Percentiles rank a stretch among this genome's conserved stretches.
Conservation (phyloP, 106 monocot genomes). For the Dioscorea zingiberensis region DNA sequence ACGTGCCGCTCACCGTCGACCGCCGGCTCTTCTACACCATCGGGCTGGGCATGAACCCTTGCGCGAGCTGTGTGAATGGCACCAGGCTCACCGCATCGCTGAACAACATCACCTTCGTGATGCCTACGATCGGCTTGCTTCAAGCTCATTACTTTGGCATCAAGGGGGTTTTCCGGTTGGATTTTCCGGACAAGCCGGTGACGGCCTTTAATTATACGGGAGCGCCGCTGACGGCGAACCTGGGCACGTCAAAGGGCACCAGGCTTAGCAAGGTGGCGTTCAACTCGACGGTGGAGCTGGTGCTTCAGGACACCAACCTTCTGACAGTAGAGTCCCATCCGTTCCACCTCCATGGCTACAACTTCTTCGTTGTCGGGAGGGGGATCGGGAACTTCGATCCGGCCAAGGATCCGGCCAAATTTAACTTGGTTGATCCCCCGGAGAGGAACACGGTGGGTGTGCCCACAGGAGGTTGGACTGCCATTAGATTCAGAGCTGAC, state of each 20-base stretch:
- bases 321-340: conserved; percentile 22
- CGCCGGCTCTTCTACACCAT: conserved; percentile 31
- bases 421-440: conserved; percentile 38
- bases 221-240: conserved; percentile 19
- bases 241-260: conserved; percentile 21
- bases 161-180: conserved; percentile 19
- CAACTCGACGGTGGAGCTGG: conserved; percentile 28
- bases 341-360: conserved; percentile 28
- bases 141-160: conserved; percentile 25
- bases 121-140: conserved; percentile 13
- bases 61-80: conserved; percentile 22
- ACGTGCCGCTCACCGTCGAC: conserved; percentile 29
- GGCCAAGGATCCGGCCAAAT: conserved; percentile 24
- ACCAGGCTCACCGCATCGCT: conserved; percentile 27
- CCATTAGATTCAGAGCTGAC: conserved; percentile 22
- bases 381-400: conserved; percentile 33
- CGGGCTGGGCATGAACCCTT: conserved; percentile 19
- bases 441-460: conserved; percentile 38
- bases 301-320: conserved; percentile 34
- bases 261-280: conserved; percentile 24
- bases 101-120: conserved; percentile 31
- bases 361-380: conserved; percentile 26
- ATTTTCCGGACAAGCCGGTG: conserved; percentile 28
- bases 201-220: conserved; percentile 31
- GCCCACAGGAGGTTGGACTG: conserved; percentile 37